phyloP scores from a whole-genome alignment of 1,284 basidiomycete genomes.

The Austroboletus novae-zelandiae region DNA sequence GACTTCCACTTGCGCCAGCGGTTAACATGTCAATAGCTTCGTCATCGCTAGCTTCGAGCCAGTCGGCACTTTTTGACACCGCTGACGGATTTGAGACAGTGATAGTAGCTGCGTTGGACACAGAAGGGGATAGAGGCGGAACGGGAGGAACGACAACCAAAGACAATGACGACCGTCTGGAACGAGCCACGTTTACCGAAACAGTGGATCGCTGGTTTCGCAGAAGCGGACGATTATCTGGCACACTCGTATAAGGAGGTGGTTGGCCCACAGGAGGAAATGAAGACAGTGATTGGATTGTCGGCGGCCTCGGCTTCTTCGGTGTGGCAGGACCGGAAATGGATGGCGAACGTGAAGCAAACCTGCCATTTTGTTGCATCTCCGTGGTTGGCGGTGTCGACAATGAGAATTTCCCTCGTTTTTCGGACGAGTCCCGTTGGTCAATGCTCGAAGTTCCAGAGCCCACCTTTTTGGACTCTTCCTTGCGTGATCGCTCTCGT shows the following conservation, averaged over 20 bases:
- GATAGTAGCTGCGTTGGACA: conserved; percentile 17
- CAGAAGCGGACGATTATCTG: conserved; percentile 23
- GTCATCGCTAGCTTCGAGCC: conserved; percentile 72
- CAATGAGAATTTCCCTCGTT: conserved; percentile 43
- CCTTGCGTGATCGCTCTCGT: conserved; percentile 61
- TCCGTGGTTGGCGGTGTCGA: conserved; percentile 46
- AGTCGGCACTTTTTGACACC: conserved; percentile 58
- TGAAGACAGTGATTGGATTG: conserved; percentile 33
- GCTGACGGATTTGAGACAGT: conserved; percentile 14
- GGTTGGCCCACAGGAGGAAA: conserved; percentile 25
- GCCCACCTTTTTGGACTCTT: conserved; percentile 55
- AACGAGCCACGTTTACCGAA: conserved; percentile 28
- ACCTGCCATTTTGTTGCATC: conserved; percentile 27
- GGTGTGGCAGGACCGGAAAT: conserved; percentile 22
- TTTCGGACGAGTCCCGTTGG: conserved; percentile 42
- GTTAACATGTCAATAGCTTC: conserved; percentile 79
- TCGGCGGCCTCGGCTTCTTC: conserved; percentile 35
- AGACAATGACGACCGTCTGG: conserved; percentile 46
- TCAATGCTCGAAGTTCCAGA: conserved; percentile 32
- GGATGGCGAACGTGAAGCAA: conserved; percentile 43
- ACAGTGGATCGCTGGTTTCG: conserved; percentile 27
- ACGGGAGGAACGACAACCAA: conserved; percentile 59
- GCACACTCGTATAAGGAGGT: conserved; percentile 29
- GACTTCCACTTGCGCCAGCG: conserved; percentile 74
- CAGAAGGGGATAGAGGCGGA: conserved; percentile 37